A percentile compares a stretch with the other conserved stretches of the same genome.
Evolutionary conservation across 2,329 filamentous ascomycete species (phyloP).

Genomic region (Bimuria novae-zelandiae): DNA sequence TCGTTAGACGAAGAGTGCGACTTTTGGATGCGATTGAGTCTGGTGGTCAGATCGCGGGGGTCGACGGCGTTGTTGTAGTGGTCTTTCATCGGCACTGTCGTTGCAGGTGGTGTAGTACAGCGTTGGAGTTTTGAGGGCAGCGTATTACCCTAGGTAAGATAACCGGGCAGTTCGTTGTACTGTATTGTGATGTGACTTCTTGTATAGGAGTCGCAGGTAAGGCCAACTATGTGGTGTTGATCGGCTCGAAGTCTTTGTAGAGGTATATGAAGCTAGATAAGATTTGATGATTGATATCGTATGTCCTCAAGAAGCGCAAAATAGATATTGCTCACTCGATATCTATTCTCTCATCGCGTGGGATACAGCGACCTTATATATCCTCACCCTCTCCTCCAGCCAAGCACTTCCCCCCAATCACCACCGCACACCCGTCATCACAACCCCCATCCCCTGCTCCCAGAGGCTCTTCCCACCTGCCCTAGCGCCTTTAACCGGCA

Average conservation of each 20-base stretch:
- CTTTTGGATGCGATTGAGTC: slow-evolving; percentile 22
- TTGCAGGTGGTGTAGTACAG: no score
- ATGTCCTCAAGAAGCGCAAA: not conserved
- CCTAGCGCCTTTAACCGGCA: not conserved
- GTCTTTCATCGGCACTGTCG: slow-evolving; percentile 43
- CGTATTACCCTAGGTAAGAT: not conserved
- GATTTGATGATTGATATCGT: no score
- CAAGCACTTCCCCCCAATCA: slow-evolving; percentile 1
- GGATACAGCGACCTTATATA: not conserved
- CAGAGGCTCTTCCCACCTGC: not conserved
- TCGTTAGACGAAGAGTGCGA: slow-evolving; percentile 12
- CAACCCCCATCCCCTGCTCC: not conserved
- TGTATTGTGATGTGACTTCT: not conserved
- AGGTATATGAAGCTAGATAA: no score
- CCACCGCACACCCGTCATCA: not conserved
- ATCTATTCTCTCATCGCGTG: not conserved
- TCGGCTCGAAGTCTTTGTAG: no score
- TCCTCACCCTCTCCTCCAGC: not conserved
- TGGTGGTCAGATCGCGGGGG: slow-evolving; percentile 31
- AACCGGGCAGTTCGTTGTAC: no score
- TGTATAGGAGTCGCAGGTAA: no score
- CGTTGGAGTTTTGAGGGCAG: slow-evolving; percentile 14
- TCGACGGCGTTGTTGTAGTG: slow-evolving; percentile 24
- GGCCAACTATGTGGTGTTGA: no score
- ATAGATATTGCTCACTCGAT: not conserved